These are phyloP conservation scores for Lasiosphaeria ovina DNA, from an alignment of 495 filamentous ascomycete genomes.

Conservation along the genomic window DNA sequence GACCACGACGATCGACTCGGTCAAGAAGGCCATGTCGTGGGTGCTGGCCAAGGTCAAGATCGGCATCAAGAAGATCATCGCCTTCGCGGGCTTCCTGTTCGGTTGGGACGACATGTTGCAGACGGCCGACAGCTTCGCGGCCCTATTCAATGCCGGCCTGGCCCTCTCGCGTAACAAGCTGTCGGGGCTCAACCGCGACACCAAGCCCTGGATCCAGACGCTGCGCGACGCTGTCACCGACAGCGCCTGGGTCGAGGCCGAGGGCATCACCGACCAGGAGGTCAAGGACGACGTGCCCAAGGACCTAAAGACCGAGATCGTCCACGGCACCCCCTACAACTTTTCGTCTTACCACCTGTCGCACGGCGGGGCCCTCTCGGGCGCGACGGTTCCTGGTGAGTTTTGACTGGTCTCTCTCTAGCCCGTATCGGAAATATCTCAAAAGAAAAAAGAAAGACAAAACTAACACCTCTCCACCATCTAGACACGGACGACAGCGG, in stretches of 20 bases:
- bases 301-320: neutral
- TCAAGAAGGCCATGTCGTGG: slow-evolving; percentile 2
- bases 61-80: neutral
- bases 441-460: too few species aligned
- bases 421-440: too few species aligned
- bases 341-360: neutral
- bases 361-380: neutral
- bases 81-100: neutral
- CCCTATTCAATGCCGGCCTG: neutral
- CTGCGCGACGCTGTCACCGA: neutral
- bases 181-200: neutral
- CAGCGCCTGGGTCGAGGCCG: too few species aligned
- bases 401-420: neutral
- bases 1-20: neutral
- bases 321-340: neutral
- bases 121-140: neutral
- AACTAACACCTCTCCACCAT: neutral
- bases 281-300: neutral
- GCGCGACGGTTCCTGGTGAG: neutral
- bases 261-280: neutral
- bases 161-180: neutral
- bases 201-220: neutral
- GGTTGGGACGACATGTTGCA: neutral
- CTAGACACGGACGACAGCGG: too few species aligned
- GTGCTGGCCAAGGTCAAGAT: neutral